Conservation (phyloP, 2,329 filamentous ascomycete genomes). For the Alternaria arbusti region DNA sequence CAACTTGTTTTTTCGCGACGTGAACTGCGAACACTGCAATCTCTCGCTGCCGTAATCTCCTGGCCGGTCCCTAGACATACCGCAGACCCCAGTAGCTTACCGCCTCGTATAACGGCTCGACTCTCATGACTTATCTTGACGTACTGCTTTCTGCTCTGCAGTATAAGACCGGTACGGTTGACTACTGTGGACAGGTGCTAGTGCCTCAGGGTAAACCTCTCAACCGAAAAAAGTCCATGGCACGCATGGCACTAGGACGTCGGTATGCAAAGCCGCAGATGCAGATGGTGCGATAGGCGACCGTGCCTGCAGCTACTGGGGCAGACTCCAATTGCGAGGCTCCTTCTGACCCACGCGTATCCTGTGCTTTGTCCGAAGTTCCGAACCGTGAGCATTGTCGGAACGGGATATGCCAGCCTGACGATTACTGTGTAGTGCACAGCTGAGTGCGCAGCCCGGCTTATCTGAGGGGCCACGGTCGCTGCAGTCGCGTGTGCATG, state of each 20-base stretch:
- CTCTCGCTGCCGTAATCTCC: constrained; percentile 20
- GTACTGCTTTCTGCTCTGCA: neutral
- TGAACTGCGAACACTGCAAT: constrained; percentile 28
- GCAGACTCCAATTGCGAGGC: constrained; percentile 22
- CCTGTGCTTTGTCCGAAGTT: constrained; percentile 13
- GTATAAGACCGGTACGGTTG: neutral
- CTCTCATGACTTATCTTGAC: constrained; percentile 1
- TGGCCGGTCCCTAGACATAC: constrained; percentile 16
- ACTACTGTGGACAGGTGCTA: neutral
- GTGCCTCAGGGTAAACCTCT: constrained; percentile 5
- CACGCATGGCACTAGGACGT: constrained; percentile 6
- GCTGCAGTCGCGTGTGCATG: constrained; percentile 6
- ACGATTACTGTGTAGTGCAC: neutral
- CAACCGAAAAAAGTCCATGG: constrained; percentile 5
- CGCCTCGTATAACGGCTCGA: constrained; percentile 11
- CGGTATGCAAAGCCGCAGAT: constrained; percentile 10
- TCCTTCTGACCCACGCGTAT: constrained; percentile 21
- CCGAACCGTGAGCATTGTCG: constrained; percentile 5
- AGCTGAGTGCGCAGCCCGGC: neutral
- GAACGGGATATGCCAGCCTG: neutral
- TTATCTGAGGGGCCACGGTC: constrained; percentile 9
- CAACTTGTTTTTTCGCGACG: constrained; percentile 28
- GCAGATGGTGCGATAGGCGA: neutral
- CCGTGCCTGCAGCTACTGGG: constrained; percentile 12
- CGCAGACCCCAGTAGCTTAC: constrained; percentile 5